phyloP scores from a whole-genome alignment of 768 basidiomycete genomes.

The Nidularia pulvinata region DNA sequence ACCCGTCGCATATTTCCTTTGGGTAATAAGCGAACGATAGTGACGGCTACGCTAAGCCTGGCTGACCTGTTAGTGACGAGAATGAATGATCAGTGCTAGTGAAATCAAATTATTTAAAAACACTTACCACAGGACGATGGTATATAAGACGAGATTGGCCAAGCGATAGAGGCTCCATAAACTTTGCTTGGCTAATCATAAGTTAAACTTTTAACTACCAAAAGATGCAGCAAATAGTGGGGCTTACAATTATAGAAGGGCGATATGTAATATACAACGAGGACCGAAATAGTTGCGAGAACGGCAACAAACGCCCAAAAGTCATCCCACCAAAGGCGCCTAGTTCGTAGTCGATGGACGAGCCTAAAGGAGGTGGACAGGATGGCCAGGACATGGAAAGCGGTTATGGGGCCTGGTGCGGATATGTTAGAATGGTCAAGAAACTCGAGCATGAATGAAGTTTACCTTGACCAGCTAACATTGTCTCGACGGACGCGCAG shows the following conservation, averaged over 20 bases:
- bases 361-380: slow-evolving; percentile 16
- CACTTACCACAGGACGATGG: slow-evolving; percentile 9
- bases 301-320: slow-evolving; percentile 15
- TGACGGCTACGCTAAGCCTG: slow-evolving; percentile 11
- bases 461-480: too few species aligned
- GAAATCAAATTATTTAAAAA: not conserved
- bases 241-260: not conserved
- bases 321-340: slow-evolving; percentile 27
- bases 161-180: too few species aligned
- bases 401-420: not conserved
- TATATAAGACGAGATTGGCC: slow-evolving; percentile 1
- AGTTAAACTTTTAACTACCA: too few species aligned
- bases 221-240: too few species aligned
- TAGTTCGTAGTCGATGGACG: slow-evolving; percentile 13
- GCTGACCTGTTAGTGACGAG: slow-evolving; percentile 5
- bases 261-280: not conserved
- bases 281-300: not conserved
- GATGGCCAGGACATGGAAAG: slow-evolving; percentile 11
- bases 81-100: not conserved
- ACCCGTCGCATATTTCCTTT: not conserved
- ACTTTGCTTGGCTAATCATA: too few species aligned
- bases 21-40: slow-evolving; percentile 8
- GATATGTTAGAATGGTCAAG: too few species aligned
- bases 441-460: too few species aligned
- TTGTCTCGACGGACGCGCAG: too few species aligned